Conservation (phyloP, 2,329 filamentous ascomycete genomes). For the Sporothrix brunneoviolacea region DNA sequence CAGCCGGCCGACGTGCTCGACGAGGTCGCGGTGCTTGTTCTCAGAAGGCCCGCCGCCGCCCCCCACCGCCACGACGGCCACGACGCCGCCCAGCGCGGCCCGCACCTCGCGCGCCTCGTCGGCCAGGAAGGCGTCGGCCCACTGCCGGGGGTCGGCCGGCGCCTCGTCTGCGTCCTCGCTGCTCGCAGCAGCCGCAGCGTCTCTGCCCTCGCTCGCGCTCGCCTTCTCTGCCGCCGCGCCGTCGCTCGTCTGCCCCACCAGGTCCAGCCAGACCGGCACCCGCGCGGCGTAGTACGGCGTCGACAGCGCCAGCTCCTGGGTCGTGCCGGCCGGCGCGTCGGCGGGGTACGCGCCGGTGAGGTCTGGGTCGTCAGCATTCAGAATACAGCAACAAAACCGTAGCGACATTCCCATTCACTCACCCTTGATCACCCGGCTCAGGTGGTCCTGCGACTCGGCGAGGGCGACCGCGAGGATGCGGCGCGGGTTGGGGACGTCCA, state of each 20-base stretch:
- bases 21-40: slow-evolving; percentile 25
- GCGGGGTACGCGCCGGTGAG: slow-evolving; percentile 40
- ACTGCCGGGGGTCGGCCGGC: slow-evolving; percentile 33
- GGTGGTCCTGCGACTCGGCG: slow-evolving; percentile 37
- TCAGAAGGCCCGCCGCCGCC: slow-evolving; percentile 3
- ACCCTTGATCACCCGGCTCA: slow-evolving; percentile 49
- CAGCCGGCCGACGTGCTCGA: slow-evolving; percentile 48
- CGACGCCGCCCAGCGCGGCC: slow-evolving; percentile 51
- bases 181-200: background rate
- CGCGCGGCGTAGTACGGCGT: slow-evolving; percentile 56
- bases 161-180: background rate
- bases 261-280: slow-evolving; percentile 61
- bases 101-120: slow-evolving; percentile 58
- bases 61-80: slow-evolving; percentile 44
- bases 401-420: too few relatives aligned
- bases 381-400: too few relatives aligned
- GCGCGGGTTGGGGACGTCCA: slow-evolving; percentile 42
- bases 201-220: background rate
- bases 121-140: slow-evolving; percentile 53
- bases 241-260: too few relatives aligned
- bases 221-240: background rate
- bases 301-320: slow-evolving; percentile 48
- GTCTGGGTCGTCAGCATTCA: slow-evolving; percentile 30
- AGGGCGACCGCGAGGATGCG: slow-evolving; percentile 53
- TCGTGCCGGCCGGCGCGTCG: slow-evolving; percentile 46